Evolutionary conservation across 768 basidiomycete species (phyloP).

Genomic region (Leucocoprinus sp.): DNA sequence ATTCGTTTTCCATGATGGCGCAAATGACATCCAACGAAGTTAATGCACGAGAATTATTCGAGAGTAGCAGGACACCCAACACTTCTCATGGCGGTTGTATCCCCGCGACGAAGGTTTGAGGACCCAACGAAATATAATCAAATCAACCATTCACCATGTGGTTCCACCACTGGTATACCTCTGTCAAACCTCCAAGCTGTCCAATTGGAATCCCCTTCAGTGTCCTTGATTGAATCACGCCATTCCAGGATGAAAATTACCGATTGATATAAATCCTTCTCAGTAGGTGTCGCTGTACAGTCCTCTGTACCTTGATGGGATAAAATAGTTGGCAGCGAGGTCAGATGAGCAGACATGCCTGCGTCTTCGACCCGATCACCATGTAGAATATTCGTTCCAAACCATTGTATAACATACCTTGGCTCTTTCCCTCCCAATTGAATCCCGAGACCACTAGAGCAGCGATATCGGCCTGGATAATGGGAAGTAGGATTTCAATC

Average conservation of each 20-base stretch:
- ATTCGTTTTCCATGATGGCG: constrained; percentile 4
- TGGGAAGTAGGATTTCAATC: constrained; percentile 20
- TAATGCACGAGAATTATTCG: constrained; percentile 11
- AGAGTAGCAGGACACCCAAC: constrained; percentile 34
- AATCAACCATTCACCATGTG: background rate
- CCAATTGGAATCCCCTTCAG: background rate
- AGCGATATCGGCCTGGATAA: constrained; percentile 16
- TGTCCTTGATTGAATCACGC: background rate
- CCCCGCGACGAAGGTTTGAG: constrained; percentile 25
- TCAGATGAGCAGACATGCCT: constrained; percentile 2
- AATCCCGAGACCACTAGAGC: constrained; percentile 31
- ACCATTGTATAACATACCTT: constrained; percentile 20
- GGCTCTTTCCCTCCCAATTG: constrained; percentile 34
- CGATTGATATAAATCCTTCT: background rate
- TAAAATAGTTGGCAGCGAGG: background rate
- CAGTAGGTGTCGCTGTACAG: background rate
- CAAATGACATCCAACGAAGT: constrained; percentile 11
- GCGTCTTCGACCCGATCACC: background rate
- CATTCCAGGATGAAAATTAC: constrained; percentile 2
- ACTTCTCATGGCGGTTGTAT: constrained; percentile 55
- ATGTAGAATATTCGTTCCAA: background rate
- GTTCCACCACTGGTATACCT: background rate
- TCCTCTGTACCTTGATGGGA: constrained; percentile 11
- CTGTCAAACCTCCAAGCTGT: background rate
- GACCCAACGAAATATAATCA: background rate